Evolutionary conservation across 495 filamentous ascomycete genomes (phyloP).

Genomic region (Amniculicola lignicola): DNA sequence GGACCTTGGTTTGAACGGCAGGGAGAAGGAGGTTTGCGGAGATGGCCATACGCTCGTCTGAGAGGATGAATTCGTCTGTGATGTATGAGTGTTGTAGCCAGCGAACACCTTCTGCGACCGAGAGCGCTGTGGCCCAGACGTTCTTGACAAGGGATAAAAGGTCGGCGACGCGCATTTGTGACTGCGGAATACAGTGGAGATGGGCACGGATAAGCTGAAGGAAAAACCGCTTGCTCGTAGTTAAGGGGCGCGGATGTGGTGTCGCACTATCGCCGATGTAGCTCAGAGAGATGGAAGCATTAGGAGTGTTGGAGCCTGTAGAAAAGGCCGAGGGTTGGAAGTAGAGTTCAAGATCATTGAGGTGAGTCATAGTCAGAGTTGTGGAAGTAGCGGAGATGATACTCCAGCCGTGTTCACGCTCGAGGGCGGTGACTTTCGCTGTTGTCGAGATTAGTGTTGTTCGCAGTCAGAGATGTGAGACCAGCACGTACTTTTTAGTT

Average conservation of each 20-base stretch:
- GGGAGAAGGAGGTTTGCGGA: slow-evolving; percentile 54
- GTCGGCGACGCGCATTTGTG: slow-evolving; percentile 49
- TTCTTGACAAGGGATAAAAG: slow-evolving; percentile 54
- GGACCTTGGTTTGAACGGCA: slow-evolving; percentile 59
- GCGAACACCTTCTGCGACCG: slow-evolving; percentile 53
- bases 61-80: slow-evolving; percentile 52
- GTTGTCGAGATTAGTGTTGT: slow-evolving; percentile 6
- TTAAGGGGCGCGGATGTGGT: slow-evolving; percentile 40
- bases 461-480: not conserved
- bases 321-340: slow-evolving; percentile 66
- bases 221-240: slow-evolving; percentile 66
- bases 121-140: slow-evolving; percentile 58
- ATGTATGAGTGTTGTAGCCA: slow-evolving; percentile 53
- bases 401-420: slow-evolving; percentile 71
- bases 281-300: slow-evolving; percentile 48
- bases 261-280: slow-evolving; percentile 46
- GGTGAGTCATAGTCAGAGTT: slow-evolving; percentile 73
- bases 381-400: slow-evolving; percentile 60
- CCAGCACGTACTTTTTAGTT: slow-evolving; percentile 62
- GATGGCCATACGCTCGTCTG: slow-evolving; percentile 56
- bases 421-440: slow-evolving; percentile 67
- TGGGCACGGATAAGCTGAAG: slow-evolving; percentile 60
- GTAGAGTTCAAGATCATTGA: slow-evolving; percentile 68
- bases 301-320: slow-evolving; percentile 23
- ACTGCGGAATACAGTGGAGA: slow-evolving; percentile 53